A percentile compares a stretch with the other conserved stretches of the same genome.
Evolutionary conservation across 2,329 filamentous ascomycete genomes (phyloP).

Genomic region (Scedosporium apiospermum): DNA sequence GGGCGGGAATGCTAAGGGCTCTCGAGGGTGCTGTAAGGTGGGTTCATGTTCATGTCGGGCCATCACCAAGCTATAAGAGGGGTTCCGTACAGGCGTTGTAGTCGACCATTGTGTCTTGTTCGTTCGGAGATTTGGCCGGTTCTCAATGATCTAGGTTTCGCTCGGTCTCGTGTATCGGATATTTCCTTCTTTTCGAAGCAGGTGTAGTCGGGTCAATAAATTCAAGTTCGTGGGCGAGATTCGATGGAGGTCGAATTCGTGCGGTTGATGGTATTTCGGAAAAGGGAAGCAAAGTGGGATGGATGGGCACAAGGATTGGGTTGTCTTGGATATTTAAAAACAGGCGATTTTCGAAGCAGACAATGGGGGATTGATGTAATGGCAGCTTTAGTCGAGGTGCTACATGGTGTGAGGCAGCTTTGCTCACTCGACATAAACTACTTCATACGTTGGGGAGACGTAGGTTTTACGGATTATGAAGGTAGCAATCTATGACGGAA

Average conservation of each 20-base stretch:
- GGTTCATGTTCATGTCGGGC: slow-evolving; percentile 6
- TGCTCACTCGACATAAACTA: no score
- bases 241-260: neutral
- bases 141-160: neutral
- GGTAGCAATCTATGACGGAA: neutral
- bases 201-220: neutral
- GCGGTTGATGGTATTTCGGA: neutral
- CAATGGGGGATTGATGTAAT: neutral
- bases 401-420: neutral
- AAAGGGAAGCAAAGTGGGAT: neutral
- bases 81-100: slow-evolving; percentile 19
- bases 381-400: neutral
- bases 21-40: neutral
- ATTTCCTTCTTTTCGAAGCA: neutral
- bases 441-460: no score
- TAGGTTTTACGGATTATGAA: neutral
- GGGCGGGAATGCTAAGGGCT: no score
- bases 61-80: neutral
- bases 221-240: neutral
- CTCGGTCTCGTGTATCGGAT: neutral
- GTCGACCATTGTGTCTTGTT: slow-evolving; percentile 19
- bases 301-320: neutral
- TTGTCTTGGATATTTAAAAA: neutral
- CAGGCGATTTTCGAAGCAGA: neutral
- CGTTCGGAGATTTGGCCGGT: neutral